Base-by-base conservation (phyloP, 305 asterid genomes). In the Plantago rigida region DNA sequence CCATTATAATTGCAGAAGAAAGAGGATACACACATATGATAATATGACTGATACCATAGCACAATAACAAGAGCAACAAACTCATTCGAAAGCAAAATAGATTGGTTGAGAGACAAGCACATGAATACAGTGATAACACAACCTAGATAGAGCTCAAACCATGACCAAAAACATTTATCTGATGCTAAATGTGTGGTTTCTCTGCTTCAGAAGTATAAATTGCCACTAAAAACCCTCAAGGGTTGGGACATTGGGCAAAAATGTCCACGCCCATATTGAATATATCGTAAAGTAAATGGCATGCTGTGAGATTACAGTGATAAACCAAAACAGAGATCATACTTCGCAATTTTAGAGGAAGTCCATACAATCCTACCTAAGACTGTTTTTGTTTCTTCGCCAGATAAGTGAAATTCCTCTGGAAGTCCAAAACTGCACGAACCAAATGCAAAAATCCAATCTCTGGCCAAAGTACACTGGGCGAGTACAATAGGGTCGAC, bases 381-480 rank as follows among this genome's bases (percentile, higher is more conserved):
- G 19, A 47, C n/a, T 47, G 51, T n/a, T 69, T 77, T 81, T 65
- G 75, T 63, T 77, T 78, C 75, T 68, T 83, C 79, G 80, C 84
- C 62, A 80, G 62, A 48, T 69, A 70, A 42, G 81, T 69, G 62
- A 78, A 56, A 2, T 47, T 67, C 36, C 80, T 81, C 68, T 83
- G 95, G 56, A 79, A 86, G 64, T 77, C 76, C 69, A 89, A 47
- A 5, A 89, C 84, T 1, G 80, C 86, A 86, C 87, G 75, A 61
- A 86, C 82, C 48, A 89, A 64, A 67, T 86, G 92, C 26, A 79
- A 51, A 60, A 84, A 66, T 28, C 92, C 94, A 59, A 84, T 66
- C 78, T 87, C 93, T 9, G 95, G 95, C 88, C 90, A 84, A 54
- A 84, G 69, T 1, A 81, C 95, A 19, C 56, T 57, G 0, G 95